Base-by-base conservation (phyloP, 2,329 filamentous ascomycete species). In the Fusarium sp. region DNA sequence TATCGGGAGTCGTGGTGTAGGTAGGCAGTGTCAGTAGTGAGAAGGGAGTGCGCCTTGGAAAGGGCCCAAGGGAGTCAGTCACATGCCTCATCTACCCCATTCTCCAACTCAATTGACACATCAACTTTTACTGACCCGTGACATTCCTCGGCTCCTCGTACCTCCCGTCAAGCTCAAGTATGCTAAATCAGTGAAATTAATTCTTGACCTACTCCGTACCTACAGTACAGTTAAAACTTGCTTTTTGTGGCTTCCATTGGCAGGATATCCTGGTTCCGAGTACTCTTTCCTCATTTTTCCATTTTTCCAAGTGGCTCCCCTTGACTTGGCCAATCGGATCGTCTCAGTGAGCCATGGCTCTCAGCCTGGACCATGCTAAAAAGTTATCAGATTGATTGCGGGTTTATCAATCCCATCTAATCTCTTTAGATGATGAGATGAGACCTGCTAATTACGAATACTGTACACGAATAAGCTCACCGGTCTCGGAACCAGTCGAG, bases 391-490 rank as follows among this genome's bases (percentile, higher is more conserved):
- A 73, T 73, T 59, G 55, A 68, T 53, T 53, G 53, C 56, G 30
- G 33, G 35, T 65, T 78, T 77, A 78, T 78, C 76, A 78, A 78
- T 78, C 76, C 71, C 70, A 78, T 78, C 76, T 78, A 78, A 78
- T 77, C 76, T 77, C 44, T 62, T 64, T 38, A 44, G 35, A 47
- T 63, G 47, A 39, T 73, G 63, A 65, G 62, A 59, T 61, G 65
- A 42, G 62, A 53, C 51, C 33, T 24, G 51, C 38, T 41, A 55
- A 67, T 66, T 51, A 61, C 47, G 61, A 61, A 50, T 38, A 7
- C 11, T 22, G 11, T 18, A n/a, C 55, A 56, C 33, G 38, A 22
- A 44, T n/a, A 61, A 50, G 33, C 15, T n/a, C 48, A 63, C 75
- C 75, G 75, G 73, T 64, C 61, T 75, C 73, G 73, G 75, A 75